These are phyloP conservation scores for Mariannaea sp. DNA, from an alignment of 2,329 filamentous ascomycete species.

Conservation along the genomic window DNA sequence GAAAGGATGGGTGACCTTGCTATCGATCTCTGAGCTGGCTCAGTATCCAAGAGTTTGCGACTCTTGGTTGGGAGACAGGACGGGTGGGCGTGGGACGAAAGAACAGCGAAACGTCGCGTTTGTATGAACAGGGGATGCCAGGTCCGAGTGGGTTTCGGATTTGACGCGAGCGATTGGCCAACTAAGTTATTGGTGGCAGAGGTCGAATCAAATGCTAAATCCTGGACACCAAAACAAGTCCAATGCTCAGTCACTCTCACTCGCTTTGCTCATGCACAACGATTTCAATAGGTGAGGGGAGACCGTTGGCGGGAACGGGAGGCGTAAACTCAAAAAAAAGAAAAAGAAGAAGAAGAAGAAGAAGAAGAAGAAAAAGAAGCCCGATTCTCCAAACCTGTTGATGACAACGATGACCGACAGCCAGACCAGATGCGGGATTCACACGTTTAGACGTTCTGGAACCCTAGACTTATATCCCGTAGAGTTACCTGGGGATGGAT, in stretches of 20 bases:
- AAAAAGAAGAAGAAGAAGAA: no score
- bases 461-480: conserved; percentile 3
- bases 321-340: conserved; percentile 3
- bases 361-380: no score
- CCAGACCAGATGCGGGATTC: not conserved
- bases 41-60: not conserved
- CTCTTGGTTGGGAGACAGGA: conserved; percentile 7
- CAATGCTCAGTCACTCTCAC: no score
- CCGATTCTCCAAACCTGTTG: not conserved
- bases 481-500: conserved; percentile 11
- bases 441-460: conserved; percentile 1
- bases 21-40: conserved; percentile 6
- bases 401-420: not conserved
- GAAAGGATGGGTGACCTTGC: conserved; percentile 15
- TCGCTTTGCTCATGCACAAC: conserved; percentile 1
- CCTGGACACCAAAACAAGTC: not conserved
- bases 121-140: conserved; percentile 12
- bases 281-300: not conserved
- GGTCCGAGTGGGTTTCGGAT: conserved; percentile 11
- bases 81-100: conserved; percentile 14
- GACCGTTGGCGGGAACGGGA: not conserved
- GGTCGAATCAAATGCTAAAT: conserved; percentile 7
- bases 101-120: conserved; percentile 19
- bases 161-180: conserved; percentile 12
- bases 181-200: not conserved